A percentile compares a stretch with the other conserved stretches of the same genome.
phyloP scores from a whole-genome alignment of 306 rosid species.

The Inga laurina region DNA sequence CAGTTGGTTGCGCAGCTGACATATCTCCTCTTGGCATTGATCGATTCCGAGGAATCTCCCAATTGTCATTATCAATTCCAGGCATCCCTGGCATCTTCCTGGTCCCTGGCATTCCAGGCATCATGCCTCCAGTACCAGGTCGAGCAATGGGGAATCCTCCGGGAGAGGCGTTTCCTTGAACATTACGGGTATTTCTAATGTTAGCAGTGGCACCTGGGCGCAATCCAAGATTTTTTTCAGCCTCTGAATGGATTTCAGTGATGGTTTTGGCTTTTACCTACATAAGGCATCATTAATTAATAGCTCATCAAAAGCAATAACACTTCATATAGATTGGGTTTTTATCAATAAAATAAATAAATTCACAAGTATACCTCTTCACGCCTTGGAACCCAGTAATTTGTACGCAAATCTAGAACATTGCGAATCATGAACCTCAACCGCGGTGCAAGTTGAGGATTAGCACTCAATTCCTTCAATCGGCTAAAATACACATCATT shows the following conservation, averaged over 20 bases:
- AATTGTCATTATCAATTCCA: slow-evolving; percentile 83
- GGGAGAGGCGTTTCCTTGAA: slow-evolving; percentile 60
- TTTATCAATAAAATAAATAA: neutral
- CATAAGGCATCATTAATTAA: slow-evolving; percentile 22
- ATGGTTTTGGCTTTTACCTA: slow-evolving; percentile 96
- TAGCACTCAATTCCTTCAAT: slow-evolving; percentile 70
- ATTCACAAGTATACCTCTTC: slow-evolving; percentile 71
- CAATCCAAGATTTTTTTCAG: slow-evolving; percentile 91
- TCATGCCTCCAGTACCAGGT: slow-evolving; percentile 89
- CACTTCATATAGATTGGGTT: neutral
- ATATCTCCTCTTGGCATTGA: slow-evolving; percentile 73
- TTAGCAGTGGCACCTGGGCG: slow-evolving; percentile 97
- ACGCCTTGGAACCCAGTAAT: slow-evolving; percentile 94
- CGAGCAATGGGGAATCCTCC: slow-evolving; percentile 73
- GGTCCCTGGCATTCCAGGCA: slow-evolving; percentile 98
- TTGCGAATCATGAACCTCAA: slow-evolving; percentile 90
- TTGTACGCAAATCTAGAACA: slow-evolving; percentile 78
- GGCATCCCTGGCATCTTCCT: slow-evolving; percentile 97
- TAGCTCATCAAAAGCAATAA: neutral
- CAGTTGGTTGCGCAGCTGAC: slow-evolving; percentile 49
- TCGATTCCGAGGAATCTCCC: slow-evolving; percentile 79
- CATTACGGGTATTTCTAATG: slow-evolving; percentile 73
- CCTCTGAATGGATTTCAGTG: slow-evolving; percentile 91
- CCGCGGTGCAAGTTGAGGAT: slow-evolving; percentile 77
- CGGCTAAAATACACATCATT: slow-evolving; percentile 75